Conservation (phyloP, 1,284 basidiomycete species). For the Peniophora sp. region DNA sequence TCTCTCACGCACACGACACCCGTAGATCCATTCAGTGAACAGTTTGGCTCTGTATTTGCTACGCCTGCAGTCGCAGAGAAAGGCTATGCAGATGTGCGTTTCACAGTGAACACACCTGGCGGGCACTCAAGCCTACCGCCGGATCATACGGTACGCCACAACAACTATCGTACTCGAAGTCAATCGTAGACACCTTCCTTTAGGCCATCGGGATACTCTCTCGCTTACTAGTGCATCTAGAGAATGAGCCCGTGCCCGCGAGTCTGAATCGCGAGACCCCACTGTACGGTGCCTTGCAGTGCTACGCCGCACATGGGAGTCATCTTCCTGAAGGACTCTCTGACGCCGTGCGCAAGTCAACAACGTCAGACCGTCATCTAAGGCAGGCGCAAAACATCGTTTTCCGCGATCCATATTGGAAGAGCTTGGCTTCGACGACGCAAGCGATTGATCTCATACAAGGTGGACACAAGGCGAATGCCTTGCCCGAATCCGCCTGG, state of each 20-base stretch:
- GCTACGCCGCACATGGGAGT: constrained; percentile 38
- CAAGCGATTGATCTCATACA: constrained; percentile 53
- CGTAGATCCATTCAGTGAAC: constrained; percentile 22
- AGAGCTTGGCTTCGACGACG: constrained; percentile 40
- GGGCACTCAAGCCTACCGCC: constrained; percentile 65
- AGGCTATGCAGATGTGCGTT: constrained; percentile 49
- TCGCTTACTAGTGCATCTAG: constrained; percentile 41
- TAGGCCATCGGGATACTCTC: constrained; percentile 52
- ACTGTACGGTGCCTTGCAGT: constrained; percentile 33
- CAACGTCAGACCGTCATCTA: constrained; percentile 33
- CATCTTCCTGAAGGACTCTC: constrained; percentile 29
- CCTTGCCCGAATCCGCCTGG: constrained; percentile 45
- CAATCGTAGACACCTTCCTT: not conserved
- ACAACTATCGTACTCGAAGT: too few species aligned
- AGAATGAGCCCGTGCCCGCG: constrained; percentile 35
- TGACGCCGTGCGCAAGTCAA: constrained; percentile 26
- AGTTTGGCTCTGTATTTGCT: constrained; percentile 33
- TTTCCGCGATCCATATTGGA: constrained; percentile 20
- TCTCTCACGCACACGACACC: too few species aligned
- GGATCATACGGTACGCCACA: constrained; percentile 35
- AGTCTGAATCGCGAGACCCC: constrained; percentile 34
- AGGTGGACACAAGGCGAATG: constrained; percentile 58
- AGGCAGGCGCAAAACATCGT: constrained; percentile 32
- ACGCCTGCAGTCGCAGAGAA: constrained; percentile 56
- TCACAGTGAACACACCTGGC: constrained; percentile 51